phyloP scores from a whole-genome alignment of 2,329 filamentous ascomycete genomes.

The Fonsecaea pedrosoi region DNA sequence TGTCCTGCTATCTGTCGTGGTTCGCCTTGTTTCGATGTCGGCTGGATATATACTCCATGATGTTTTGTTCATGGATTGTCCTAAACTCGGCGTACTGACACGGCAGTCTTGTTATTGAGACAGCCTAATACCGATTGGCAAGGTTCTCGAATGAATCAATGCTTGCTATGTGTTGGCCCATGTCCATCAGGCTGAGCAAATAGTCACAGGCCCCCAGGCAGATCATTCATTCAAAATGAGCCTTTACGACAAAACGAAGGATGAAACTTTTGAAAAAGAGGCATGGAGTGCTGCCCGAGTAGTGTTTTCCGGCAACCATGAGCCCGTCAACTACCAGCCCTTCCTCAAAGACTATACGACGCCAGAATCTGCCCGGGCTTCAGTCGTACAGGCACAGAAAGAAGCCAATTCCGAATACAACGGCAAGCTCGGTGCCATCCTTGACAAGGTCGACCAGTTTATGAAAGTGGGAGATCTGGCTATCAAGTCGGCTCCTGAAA shows the following conservation, averaged over 20 bases:
- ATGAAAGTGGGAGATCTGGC: constrained; percentile 8
- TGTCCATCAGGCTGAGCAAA: neutral
- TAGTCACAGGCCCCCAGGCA: neutral
- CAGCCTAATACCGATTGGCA: neutral
- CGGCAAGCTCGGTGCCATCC: neutral
- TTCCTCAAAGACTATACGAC: constrained; percentile 7
- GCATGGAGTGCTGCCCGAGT: neutral
- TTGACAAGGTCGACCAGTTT: constrained; percentile 7
- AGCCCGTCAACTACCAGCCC: neutral
- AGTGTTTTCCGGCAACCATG: neutral
- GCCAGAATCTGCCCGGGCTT: neutral
- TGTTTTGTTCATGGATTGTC: neutral
- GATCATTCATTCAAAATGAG: neutral
- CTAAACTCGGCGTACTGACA: neutral
- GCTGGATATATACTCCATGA: neutral
- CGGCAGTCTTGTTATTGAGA: neutral
- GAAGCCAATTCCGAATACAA: constrained; percentile 4
- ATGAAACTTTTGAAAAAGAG: neutral
- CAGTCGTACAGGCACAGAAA: neutral
- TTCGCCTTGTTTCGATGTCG: neutral
- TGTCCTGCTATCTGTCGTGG: neutral
- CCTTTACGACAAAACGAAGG: neutral
- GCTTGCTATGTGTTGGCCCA: neutral
- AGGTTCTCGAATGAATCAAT: neutral
- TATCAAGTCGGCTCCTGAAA: constrained; percentile 3